Conservation (phyloP, 352 stramenopile genomes). For the Pythium chondricola region DNA sequence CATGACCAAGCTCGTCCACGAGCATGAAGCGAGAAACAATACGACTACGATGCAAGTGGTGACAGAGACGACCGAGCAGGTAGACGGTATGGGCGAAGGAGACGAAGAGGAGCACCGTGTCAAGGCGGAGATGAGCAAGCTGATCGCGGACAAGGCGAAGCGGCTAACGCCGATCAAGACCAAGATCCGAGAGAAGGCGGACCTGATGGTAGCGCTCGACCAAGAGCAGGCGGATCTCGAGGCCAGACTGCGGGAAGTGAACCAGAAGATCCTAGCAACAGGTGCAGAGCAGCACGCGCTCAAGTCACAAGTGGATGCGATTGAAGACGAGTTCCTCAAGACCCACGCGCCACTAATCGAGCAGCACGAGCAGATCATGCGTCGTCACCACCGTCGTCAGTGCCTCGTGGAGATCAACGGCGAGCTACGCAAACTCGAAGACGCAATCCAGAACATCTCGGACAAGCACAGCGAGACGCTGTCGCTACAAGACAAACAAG, state of each 20-base stretch:
- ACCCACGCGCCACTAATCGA: constrained; percentile 36
- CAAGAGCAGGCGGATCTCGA: constrained; percentile 47
- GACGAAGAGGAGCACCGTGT: constrained; percentile 9
- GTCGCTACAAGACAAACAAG: constrained; percentile 39
- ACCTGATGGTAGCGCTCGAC: constrained; percentile 23
- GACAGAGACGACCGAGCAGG: background rate
- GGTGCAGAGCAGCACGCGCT: constrained; percentile 30
- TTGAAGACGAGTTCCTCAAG: constrained; percentile 44
- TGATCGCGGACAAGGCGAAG: constrained; percentile 34
- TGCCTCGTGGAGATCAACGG: constrained; percentile 30
- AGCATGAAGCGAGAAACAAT: background rate
- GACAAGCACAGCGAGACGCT: constrained; percentile 35
- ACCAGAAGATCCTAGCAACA: constrained; percentile 39
- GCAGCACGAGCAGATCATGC: constrained; percentile 43
- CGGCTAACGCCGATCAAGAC: constrained; percentile 25
- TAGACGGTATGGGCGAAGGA: background rate
- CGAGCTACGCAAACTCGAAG: constrained; percentile 30
- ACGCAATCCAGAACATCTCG: constrained; percentile 29
- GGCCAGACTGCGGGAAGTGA: constrained; percentile 42
- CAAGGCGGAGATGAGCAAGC: constrained; percentile 7
- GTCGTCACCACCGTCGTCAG: constrained; percentile 28
- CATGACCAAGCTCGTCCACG: constrained; percentile 28
- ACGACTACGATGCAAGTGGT: too few relatives aligned
- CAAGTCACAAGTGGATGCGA: constrained; percentile 31
- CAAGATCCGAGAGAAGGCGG: constrained; percentile 19